Evolutionary conservation across 108 stramenopile genomes (phyloP), one percentile per base, ranked within the genome.

Genomic region (Mayamaea pseudoterrestris): DNA sequence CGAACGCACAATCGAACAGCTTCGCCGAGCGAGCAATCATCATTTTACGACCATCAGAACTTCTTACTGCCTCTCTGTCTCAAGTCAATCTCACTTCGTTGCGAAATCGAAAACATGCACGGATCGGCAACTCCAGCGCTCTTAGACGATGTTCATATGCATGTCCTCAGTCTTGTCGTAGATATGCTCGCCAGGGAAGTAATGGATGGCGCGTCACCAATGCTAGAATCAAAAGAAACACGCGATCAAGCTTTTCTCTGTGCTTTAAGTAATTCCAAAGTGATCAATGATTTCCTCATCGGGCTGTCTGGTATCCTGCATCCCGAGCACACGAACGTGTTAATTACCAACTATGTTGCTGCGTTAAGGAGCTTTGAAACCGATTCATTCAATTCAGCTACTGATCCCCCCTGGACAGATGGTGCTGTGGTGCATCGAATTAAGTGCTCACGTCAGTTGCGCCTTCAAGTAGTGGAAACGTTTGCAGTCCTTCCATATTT

Each of bases 61-160:
- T 46, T 91, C 13, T 62, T 91, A 20, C 62, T 86, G 0, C 84
- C 89, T 0, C 39, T 91, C 27, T 73, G 76, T 63, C 50, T 83
- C 16, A 91, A 91, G 47, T 91, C 89, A 0, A 50, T 91, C 14
- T 58, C 44, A 2, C 36, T 86, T 28, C 56, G 84, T 26, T 82
- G 72, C 41, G 47, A 42, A 14, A n/a, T 54, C 1, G 25, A 48
- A 29, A 31, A 18, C 27, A 22, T 29, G 1, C 22, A 30, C 30
- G 20, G 43, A 37, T 18, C 32, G 47, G 35, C 17, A 55, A 18
- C 70, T 56, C 50, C 55, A 27, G 61, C 51, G 4, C 70, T 86
- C 37, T 34, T 86, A 4, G 89, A 91, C 44, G 47, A 74, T 24
- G 53, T 39, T 1, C 89, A 91, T 44, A 60, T 77, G 57, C 53